phyloP scores from a whole-genome alignment of 345 rosid genomes.

The rapeseed (Brassica napus) region Da-Ae NC_063438.1:1992001-1992500 shows the following conservation, averaged over 20 bases:
- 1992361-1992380: too few species aligned
- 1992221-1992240: too few species aligned
- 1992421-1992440: too few species aligned
- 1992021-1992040: conserved; percentile 49
- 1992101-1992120: conserved; percentile 45
- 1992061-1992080: neutral
- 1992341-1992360: too few species aligned
- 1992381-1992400: neutral
- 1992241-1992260: too few species aligned
- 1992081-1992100: neutral
- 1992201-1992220: neutral
- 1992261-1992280: too few species aligned
- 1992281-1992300: too few species aligned
- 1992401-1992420: neutral
- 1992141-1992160: conserved; percentile 50
- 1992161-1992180: conserved; percentile 60
- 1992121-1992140: conserved; percentile 38
- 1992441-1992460: neutral
- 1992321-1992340: too few species aligned
- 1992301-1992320: too few species aligned
- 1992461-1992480: conserved; percentile 2
- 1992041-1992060: neutral
- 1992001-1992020: conserved; percentile 62
- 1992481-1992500: conserved; percentile 7
- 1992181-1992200: conserved; percentile 55